Evolutionary conservation across 441 rosid genomes (phyloP).

Genomic region (Populus tomentosa): DNA sequence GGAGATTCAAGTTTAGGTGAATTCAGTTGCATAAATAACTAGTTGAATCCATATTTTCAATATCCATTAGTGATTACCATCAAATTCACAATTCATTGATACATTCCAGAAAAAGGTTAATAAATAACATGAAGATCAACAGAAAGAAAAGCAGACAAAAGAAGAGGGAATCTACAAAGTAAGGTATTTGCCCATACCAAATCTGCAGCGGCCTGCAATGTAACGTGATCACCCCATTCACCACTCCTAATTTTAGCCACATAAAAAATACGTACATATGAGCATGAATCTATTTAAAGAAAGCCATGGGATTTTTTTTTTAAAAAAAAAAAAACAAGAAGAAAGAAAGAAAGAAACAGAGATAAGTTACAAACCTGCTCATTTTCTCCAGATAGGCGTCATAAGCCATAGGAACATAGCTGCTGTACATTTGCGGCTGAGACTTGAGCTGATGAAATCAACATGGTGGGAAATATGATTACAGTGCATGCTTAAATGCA

Average conservation of each 20-base stretch:
- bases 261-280: neutral
- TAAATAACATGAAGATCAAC: neutral
- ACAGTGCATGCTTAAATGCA: conserved; percentile 9
- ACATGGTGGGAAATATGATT: conserved; percentile 2
- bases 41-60: neutral
- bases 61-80: neutral
- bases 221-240: conserved; percentile 94
- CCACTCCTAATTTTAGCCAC: conserved; percentile 47
- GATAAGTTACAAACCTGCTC: conserved; percentile 42
- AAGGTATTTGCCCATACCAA: conserved; percentile 32
- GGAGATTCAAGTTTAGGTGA: neutral
- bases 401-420: conserved; percentile 73
- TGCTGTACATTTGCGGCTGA: conserved; percentile 48
- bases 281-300: conserved; percentile 5
- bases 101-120: neutral
- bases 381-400: conserved; percentile 63
- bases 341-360: neutral
- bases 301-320: neutral
- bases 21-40: neutral
- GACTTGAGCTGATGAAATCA: conserved; percentile 54
- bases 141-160: neutral
- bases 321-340: too few relatives aligned
- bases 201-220: conserved; percentile 94
- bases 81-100: neutral
- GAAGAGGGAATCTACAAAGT: neutral